Conservation (phyloP, 1,139 yeast genomes). For the Chernovozyma aurita region DNA sequence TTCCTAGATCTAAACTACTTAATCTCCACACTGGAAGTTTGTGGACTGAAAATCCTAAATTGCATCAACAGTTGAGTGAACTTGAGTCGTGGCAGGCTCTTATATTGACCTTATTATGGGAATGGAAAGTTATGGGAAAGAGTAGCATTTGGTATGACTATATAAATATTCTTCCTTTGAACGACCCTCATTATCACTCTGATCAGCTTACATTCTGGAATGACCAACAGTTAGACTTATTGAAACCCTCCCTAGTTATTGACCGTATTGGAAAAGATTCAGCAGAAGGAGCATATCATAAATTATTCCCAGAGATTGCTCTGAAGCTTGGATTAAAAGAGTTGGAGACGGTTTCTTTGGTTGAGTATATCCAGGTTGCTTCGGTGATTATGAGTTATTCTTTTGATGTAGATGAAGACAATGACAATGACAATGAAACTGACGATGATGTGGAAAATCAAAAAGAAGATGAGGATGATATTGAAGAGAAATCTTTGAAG, state of each 20-base stretch:
- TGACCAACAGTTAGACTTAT: slow-evolving; percentile 41
- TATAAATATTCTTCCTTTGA: slow-evolving; percentile 62
- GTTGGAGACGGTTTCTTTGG: slow-evolving; percentile 35
- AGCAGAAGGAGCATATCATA: slow-evolving; percentile 56
- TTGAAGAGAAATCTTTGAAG: slow-evolving; percentile 31
- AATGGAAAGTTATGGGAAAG: slow-evolving; percentile 35
- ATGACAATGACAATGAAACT: slow-evolving; percentile 12
- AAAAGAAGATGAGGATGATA: slow-evolving; percentile 16
- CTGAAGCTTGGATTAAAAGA: slow-evolving; percentile 20
- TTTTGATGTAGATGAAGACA: slow-evolving; percentile 29
- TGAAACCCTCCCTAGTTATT: slow-evolving; percentile 68
- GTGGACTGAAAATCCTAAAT: slow-evolving; percentile 27
- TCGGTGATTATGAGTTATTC: slow-evolving; percentile 47
- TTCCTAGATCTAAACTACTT: slow-evolving; percentile 59
- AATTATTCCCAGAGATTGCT: slow-evolving; percentile 20
- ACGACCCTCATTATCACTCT: slow-evolving; percentile 34
- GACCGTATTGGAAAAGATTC: slow-evolving; percentile 66
- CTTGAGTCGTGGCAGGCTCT: slow-evolving; percentile 76
- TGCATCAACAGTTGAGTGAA: slow-evolving; percentile 25
- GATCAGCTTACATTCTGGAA: slow-evolving; percentile 81
- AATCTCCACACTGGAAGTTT: slow-evolving; percentile 56
- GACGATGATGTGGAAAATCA: slow-evolving; percentile 14
- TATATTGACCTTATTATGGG: slow-evolving; percentile 63
- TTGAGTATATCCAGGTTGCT: slow-evolving; percentile 68
- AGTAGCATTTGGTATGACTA: slow-evolving; percentile 65